Evolutionary conservation across 2,329 filamentous ascomycete genomes (phyloP).

Genomic region (Colletotrichum chrysophilum): DNA sequence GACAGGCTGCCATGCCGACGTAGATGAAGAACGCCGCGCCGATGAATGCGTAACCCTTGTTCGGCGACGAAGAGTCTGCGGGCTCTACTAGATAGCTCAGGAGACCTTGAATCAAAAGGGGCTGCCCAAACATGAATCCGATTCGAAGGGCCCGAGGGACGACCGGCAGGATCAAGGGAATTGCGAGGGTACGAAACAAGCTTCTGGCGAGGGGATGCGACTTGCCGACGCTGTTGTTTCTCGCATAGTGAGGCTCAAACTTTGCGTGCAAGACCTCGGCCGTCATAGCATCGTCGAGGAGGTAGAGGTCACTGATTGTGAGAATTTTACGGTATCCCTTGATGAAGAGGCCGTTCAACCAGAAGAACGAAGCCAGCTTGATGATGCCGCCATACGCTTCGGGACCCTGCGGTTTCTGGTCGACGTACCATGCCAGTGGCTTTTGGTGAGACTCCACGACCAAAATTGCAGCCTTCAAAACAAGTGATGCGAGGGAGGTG

Average conservation of each 20-base stretch:
- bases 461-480: slow-evolving; percentile 24
- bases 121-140: slow-evolving; percentile 43
- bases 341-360: slow-evolving; percentile 38
- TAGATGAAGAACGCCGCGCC: slow-evolving; percentile 46
- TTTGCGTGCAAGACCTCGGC: background rate
- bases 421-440: background rate
- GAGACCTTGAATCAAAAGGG: slow-evolving; percentile 39
- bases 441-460: slow-evolving; percentile 27
- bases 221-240: background rate
- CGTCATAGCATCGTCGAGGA: slow-evolving; percentile 17
- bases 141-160: slow-evolving; percentile 33
- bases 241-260: background rate
- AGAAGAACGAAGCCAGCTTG: slow-evolving; percentile 35
- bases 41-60: slow-evolving; percentile 46
- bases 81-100: slow-evolving; percentile 32
- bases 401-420: slow-evolving; percentile 39
- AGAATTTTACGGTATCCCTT: slow-evolving; percentile 34
- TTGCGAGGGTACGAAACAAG: slow-evolving; percentile 30
- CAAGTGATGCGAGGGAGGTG: slow-evolving; percentile 21
- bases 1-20: slow-evolving; percentile 42
- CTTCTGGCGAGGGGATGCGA: slow-evolving; percentile 33
- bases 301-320: slow-evolving; percentile 31
- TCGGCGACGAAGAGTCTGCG: slow-evolving; percentile 17
- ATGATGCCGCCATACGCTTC: slow-evolving; percentile 38
- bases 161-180: slow-evolving; percentile 37